Evolutionary conservation across 257 asterid genomes (phyloP), one percentile per base, ranked within the genome.

Genomic region (Ehretia macrophylla): DNA sequence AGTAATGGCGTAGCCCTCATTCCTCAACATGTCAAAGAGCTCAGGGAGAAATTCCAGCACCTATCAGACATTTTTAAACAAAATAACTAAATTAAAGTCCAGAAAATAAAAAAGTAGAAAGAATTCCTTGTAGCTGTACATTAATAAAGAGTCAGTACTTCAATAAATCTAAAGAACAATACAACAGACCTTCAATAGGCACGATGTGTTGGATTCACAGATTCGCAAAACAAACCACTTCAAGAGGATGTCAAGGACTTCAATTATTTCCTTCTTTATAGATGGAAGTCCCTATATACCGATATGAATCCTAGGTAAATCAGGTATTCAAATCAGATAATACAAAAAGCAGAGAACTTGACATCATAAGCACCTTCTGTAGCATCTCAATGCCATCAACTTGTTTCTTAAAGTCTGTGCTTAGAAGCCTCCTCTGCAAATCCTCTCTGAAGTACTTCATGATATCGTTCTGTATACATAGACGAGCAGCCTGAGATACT

Each of bases 351-450:
- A 47, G 11, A 57, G 49, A 55, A 62, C 6, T 14, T 60, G 16
- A 51, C 17, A 49, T 32, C 23, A 22, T 74, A 71, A 57, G 55
- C 74, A 93, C 99, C 97, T 86, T 93, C 60, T 93, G 99, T 54
- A 93, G 78, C 89, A 93, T 93, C 84, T 93, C 99, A 67, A 93
- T 83, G 74, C 95, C 99, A 74, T 93, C 99, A 78, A 93, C 94
- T 83, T 93, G 97, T 72, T 89, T 93, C 78, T 89, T 93, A 66
- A 93, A 93, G 83, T 93, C 99, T 0, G 85, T 66, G 75, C 95
- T 86, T 46, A 93, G 74, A 60, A 93, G 88, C 80, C 95, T 84
- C 62, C 91, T 78, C 65, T 89, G 87, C 76, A 93, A 72, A 80
- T 93, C 99, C 80, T 93, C 99, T 79, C 99, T 74, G 54, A 93